These are phyloP conservation scores for Suillus luteus DNA, from an alignment of 768 basidiomycete genomes.

Conservation along the genomic window DNA sequence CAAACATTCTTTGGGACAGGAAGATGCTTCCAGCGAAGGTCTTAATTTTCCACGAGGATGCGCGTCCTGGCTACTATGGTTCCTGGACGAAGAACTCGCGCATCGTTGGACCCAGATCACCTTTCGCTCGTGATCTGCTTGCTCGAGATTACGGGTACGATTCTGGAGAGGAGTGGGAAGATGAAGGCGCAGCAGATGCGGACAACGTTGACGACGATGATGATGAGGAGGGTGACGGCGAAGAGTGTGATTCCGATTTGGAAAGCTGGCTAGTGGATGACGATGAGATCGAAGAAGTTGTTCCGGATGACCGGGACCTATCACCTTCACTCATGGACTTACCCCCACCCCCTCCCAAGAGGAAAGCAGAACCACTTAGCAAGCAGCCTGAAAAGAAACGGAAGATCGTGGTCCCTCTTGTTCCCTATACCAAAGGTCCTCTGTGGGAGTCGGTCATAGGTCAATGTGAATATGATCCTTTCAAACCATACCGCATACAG, in stretches of 20 bases:
- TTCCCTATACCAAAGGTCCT: slow-evolving; percentile 83
- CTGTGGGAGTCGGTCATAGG: slow-evolving; percentile 75
- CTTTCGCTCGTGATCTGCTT: slow-evolving; percentile 76
- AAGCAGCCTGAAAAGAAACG: slow-evolving; percentile 64
- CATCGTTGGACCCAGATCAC: slow-evolving; percentile 78
- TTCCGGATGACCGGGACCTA: slow-evolving; percentile 41
- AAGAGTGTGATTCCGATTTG: slow-evolving; percentile 46
- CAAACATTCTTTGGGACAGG: slow-evolving; percentile 63
- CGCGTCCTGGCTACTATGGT: slow-evolving; percentile 90
- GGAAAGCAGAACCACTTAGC: slow-evolving; percentile 48
- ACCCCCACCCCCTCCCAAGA: slow-evolving; percentile 36
- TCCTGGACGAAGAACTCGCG: slow-evolving; percentile 89
- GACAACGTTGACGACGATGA: slow-evolving; percentile 73
- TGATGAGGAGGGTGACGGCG: slow-evolving; percentile 67
- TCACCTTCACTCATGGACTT: slow-evolving; percentile 35
- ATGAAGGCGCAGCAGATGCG: slow-evolving; percentile 73
- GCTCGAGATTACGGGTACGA: slow-evolving; percentile 90
- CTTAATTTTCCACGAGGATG: slow-evolving; percentile 81
- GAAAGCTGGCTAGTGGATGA: slow-evolving; percentile 52
- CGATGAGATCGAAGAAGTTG: slow-evolving; percentile 67
- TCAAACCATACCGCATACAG: slow-evolving; percentile 75
- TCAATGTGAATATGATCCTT: slow-evolving; percentile 64
- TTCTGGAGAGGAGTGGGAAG: slow-evolving; percentile 96
- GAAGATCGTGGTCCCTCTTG: slow-evolving; percentile 74
- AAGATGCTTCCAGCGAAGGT: slow-evolving; percentile 71